Evolutionary conservation across 2,329 filamentous ascomycete species (phyloP).

Genomic region (Cryphonectria parasitica): DNA sequence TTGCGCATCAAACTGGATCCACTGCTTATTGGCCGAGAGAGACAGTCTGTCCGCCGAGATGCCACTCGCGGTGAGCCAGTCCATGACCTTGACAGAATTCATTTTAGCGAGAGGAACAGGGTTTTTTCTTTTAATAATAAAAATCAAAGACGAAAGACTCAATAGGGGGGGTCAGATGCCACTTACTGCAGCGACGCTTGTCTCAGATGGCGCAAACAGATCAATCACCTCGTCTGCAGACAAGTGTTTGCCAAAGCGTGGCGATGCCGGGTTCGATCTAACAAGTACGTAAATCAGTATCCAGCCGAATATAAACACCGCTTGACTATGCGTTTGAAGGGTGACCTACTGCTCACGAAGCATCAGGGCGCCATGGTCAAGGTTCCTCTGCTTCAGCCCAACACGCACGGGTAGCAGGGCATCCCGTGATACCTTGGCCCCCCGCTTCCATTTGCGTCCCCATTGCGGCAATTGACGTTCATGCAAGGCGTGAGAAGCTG

Average conservation of each 20-base stretch:
- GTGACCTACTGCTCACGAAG: conserved; percentile 39
- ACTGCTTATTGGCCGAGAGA: conserved; percentile 39
- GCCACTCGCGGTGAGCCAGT: conserved; percentile 41
- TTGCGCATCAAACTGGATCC: conserved; percentile 48
- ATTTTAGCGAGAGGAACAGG: conserved; percentile 30
- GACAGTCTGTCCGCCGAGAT: conserved; percentile 31
- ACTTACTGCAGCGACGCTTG: conserved; percentile 41
- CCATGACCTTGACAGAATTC: conserved; percentile 34
- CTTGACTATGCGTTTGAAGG: neutral
- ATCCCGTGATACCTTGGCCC: conserved; percentile 32
- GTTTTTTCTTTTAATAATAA: no score
- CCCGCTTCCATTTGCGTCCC: conserved; percentile 35
- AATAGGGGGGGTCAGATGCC: no score
- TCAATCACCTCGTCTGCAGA: conserved; percentile 42
- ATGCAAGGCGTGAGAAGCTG: conserved; percentile 35
- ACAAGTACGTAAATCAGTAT: neutral
- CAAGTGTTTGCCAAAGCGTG: conserved; percentile 47
- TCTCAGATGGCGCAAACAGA: conserved; percentile 42
- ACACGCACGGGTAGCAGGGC: conserved; percentile 40
- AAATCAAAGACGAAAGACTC: neutral
- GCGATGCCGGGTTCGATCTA: conserved; percentile 41
- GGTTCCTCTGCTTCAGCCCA: conserved; percentile 39
- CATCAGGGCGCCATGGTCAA: conserved; percentile 37
- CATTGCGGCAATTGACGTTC: conserved; percentile 36
- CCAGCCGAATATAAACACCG: no score